phyloP scores from a whole-genome alignment of 306 rosid species.

The Calophaca sinica region DNA sequence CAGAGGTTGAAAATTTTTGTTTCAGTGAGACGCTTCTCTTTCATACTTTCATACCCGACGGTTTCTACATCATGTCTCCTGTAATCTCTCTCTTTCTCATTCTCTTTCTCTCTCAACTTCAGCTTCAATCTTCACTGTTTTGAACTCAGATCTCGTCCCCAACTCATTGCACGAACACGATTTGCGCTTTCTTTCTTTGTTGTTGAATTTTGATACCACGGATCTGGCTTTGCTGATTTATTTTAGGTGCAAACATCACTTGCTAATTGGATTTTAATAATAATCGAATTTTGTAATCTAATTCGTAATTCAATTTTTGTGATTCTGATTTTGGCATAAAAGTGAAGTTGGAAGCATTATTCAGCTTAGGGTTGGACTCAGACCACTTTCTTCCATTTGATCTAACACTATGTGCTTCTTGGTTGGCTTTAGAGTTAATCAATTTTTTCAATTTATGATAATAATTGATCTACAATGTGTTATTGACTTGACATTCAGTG shows the following conservation, averaged over 20 bases:
- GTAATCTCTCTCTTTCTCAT: constrained; percentile 50
- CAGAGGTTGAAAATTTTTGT: background rate
- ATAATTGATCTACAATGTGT: background rate
- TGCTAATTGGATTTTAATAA: background rate
- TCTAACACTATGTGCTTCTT: constrained; percentile 1
- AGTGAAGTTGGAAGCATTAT: background rate
- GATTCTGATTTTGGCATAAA: constrained; percentile 19
- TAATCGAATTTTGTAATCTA: constrained; percentile 19
- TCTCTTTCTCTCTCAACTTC: constrained; percentile 10
- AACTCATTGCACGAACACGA: constrained; percentile 4
- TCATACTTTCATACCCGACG: constrained; percentile 20
- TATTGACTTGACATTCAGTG: background rate
- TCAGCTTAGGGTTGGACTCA: constrained; percentile 7
- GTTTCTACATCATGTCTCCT: constrained; percentile 46
- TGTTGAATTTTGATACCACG: background rate
- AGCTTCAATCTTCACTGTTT: constrained; percentile 2
- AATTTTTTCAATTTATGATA: background rate
- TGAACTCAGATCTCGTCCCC: constrained; percentile 14
- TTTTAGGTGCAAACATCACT: background rate
- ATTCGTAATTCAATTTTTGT: background rate
- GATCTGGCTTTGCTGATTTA: constrained; percentile 34
- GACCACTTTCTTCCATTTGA: constrained; percentile 10
- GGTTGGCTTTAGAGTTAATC: background rate
- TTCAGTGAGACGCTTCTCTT: constrained; percentile 14
- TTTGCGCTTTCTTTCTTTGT: background rate